Evolutionary conservation across 768 basidiomycete genomes (phyloP).

Genomic region (Daedaleopsis sinensis): DNA sequence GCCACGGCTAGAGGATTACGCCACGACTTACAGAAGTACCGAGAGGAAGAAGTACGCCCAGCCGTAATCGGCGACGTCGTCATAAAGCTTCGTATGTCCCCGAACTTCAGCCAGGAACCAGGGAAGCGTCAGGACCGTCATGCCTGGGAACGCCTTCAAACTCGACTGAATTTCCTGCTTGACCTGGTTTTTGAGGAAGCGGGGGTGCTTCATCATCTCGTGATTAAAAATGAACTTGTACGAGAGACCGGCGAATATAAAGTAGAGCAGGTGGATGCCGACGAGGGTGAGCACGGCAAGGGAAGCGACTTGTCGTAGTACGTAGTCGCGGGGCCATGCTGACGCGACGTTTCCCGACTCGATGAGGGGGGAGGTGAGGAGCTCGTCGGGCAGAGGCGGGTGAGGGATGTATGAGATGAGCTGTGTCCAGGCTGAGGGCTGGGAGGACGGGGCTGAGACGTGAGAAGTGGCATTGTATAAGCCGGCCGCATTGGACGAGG

Average conservation of each 20-base stretch:
- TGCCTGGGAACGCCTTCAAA: conserved; percentile 77
- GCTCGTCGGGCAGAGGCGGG: conserved; percentile 48
- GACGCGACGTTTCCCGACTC: conserved; percentile 45
- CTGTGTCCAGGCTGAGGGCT: conserved; percentile 52
- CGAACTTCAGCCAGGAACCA: conserved; percentile 94
- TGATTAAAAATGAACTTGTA: conserved; percentile 91
- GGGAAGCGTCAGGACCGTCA: conserved; percentile 85
- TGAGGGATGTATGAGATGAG: conserved; percentile 60
- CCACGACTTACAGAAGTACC: conserved; percentile 58
- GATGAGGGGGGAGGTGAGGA: conserved; percentile 30
- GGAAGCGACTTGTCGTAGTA: conserved; percentile 79
- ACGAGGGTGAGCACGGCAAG: conserved; percentile 71
- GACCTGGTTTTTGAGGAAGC: conserved; percentile 90
- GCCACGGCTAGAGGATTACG: background rate
- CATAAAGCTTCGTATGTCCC: conserved; percentile 82
- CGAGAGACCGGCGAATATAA: conserved; percentile 82
- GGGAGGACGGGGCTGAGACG: conserved; percentile 42
- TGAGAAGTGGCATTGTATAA: conserved; percentile 32
- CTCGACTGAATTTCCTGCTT: conserved; percentile 76
- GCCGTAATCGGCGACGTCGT: conserved; percentile 78
- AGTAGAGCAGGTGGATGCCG: conserved; percentile 87
- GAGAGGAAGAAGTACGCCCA: conserved; percentile 72
- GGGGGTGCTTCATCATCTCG: conserved; percentile 93
- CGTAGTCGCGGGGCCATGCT: conserved; percentile 84
- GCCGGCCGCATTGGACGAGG: conserved; percentile 21